These are phyloP conservation scores for Paraphaeosphaeria minitans DNA, from an alignment of 2,329 filamentous ascomycete genomes.

Conservation along the genomic window DNA sequence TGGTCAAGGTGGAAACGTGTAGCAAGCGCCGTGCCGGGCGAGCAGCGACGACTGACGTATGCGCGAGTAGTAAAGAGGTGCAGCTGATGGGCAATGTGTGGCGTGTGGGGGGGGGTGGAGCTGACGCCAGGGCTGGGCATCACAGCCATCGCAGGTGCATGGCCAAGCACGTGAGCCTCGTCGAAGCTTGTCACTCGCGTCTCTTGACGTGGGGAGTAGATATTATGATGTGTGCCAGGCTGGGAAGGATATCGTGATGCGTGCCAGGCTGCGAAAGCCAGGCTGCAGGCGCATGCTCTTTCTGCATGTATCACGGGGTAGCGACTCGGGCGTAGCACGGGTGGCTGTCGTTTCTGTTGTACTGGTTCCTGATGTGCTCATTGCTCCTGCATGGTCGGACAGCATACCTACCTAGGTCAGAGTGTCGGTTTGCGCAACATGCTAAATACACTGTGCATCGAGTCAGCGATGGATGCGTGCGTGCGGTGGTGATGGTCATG, in stretches of 20 bases:
- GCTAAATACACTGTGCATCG: neutral
- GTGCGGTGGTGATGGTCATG: neutral
- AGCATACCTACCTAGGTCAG: neutral
- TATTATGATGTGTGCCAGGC: neutral
- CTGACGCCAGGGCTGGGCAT: slow-evolving; percentile 7
- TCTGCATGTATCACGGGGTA: neutral
- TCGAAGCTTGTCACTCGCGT: neutral
- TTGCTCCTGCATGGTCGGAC: neutral
- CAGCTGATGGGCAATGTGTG: slow-evolving; percentile 6
- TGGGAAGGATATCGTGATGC: neutral
- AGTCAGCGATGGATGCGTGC: neutral
- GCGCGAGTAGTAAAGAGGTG: neutral
- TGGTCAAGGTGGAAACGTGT: slow-evolving; percentile 19
- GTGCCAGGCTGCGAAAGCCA: neutral
- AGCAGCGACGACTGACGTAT: slow-evolving; percentile 5
- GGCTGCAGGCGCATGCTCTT: neutral
- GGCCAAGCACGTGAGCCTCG: neutral
- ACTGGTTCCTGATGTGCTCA: neutral
- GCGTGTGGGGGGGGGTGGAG: slow-evolving; percentile 9
- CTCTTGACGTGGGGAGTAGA: neutral
- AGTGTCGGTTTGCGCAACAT: neutral
- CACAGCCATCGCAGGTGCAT: neutral
- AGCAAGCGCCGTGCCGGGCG: slow-evolving; percentile 9
- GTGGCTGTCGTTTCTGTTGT: neutral
- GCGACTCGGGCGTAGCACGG: neutral